Evolutionary conservation across 2,329 filamentous ascomycete species (phyloP), one percentile per base, ranked within the genome.

Genomic region (Neocatenulostroma microsporum): DNA sequence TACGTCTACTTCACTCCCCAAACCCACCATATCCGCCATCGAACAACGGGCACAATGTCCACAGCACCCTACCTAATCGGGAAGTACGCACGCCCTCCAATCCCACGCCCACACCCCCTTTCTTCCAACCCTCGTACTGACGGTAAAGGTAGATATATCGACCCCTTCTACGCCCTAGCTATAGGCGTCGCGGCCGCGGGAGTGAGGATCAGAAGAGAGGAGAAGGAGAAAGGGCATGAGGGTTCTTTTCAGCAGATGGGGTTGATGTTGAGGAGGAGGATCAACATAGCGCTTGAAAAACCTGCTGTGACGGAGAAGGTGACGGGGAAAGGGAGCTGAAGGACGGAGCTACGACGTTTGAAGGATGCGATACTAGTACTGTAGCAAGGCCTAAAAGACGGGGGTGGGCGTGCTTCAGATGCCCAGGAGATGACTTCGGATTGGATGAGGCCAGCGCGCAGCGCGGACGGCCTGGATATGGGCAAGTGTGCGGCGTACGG

Each of bases 161-260:
- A 72, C 39, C 68, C 68, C 24, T 38, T 70, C 36, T 72, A 71
- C 52, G 67, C 68, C 21, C 47, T 69, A 34, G 58, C 58, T n/a
- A 65, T 70, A 37, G 68, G 68, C 34, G 45, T 63, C 34, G 56
- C 60, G 0, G 68, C 68, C 5, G 67, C 67, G 11, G 51, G 46
- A 1, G 50, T 61, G 10, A 53, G 61, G 17, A 58, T 64, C 41
- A 56, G 62, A 30, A 60, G 68, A 12, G 68, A 72, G 44, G 67
- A 72, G 45, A 66, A 62, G 38, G 67, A 66, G 44, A 67, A 65
- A 44, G 67, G 64, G 3, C n/a, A n/a, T n/a, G n/a, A 32, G 35
- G 52, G 59, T 32, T 58, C 44, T 8, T 60, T 55, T 23, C 39
- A 49, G 19, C 42, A 68, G 44, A 66, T 52, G 2, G 45, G 63